A percentile compares a stretch with the other conserved stretches of the same genome.
Evolutionary conservation across 495 filamentous ascomycete genomes (phyloP).

Genomic region (Neurospora sp.): DNA sequence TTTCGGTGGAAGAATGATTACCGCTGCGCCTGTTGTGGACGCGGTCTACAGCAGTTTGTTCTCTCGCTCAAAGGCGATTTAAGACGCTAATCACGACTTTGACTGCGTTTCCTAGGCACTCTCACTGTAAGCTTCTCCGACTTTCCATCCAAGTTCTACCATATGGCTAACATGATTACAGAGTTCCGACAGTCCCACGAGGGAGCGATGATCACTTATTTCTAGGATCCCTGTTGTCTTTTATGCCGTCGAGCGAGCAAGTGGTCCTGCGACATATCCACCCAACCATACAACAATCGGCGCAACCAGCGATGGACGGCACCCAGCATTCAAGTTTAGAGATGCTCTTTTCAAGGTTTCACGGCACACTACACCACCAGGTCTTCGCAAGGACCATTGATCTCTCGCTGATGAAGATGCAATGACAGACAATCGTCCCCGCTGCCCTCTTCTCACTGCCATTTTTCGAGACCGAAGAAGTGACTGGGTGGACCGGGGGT

Average conservation of each 20-base stretch:
- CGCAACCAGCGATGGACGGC: background rate
- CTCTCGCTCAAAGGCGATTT: slow-evolving; percentile 69
- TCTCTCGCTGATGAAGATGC: background rate
- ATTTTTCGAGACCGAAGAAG: background rate
- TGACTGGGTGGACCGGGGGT: background rate
- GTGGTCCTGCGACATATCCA: background rate
- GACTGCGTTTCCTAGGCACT: slow-evolving; percentile 30
- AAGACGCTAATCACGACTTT: slow-evolving; percentile 43
- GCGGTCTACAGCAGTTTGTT: slow-evolving; percentile 97
- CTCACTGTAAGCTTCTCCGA: slow-evolving; percentile 13
- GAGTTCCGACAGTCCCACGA: background rate
- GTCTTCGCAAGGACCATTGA: background rate
- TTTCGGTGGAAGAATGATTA: slow-evolving; percentile 84
- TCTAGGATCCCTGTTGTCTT: background rate
- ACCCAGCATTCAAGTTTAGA: background rate
- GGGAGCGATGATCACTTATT: background rate
- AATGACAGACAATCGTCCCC: background rate
- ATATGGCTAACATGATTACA: background rate
- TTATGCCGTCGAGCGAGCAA: background rate
- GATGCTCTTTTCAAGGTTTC: background rate
- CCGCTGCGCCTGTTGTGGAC: slow-evolving; percentile 90
- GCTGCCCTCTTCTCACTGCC: background rate
- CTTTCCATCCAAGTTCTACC: no score
- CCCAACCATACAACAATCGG: background rate
- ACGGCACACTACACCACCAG: background rate